A percentile compares a stretch with the other conserved stretches of the same genome.
These are phyloP conservation scores for Saturnispora ahearnii DNA, from an alignment of 805 yeast species.

Conservation along the genomic window DNA sequence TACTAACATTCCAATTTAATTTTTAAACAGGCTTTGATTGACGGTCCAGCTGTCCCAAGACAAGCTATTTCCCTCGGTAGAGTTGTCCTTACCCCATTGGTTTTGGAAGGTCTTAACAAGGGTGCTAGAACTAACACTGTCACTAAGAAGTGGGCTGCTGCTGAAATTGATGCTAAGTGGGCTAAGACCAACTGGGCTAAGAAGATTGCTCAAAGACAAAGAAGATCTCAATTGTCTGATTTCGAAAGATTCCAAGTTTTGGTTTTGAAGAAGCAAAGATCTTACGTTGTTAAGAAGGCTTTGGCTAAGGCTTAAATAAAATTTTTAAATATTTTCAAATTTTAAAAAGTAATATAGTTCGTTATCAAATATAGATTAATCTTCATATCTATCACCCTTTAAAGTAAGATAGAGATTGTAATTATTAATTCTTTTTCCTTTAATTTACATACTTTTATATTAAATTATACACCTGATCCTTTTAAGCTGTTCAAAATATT, in stretches of 20 bases:
- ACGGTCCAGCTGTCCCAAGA: conserved; percentile 95
- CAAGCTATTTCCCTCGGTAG: conserved; percentile 83
- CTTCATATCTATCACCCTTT: too few species aligned
- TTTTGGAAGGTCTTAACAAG: conserved; percentile 80
- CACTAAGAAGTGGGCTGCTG: conserved; percentile 87
- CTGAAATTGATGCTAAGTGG: conserved; percentile 87
- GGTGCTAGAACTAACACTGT: conserved; percentile 85
- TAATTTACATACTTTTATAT: too few species aligned
- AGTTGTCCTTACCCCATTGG: conserved; percentile 89
- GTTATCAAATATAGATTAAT: background rate
- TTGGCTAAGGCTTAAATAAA: conserved; percentile 80
- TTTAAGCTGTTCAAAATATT: conserved; percentile 1
- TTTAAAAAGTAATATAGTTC: background rate
- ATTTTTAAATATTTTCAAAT: background rate
- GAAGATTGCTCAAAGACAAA: conserved; percentile 92
- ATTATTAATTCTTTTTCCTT: too few species aligned
- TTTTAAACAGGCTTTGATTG: conserved; percentile 65
- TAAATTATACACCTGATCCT: background rate
- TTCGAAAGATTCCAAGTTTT: conserved; percentile 99
- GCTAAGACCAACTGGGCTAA: conserved; percentile 92
- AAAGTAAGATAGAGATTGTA: too few species aligned
- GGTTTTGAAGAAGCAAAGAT: conserved; percentile 96
- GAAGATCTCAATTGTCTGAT: conserved; percentile 88
- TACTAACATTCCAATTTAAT: background rate
- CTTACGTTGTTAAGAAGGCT: conserved; percentile 91